Base-by-base conservation (phyloP, 2,329 filamentous ascomycete species). In the Chaetomiaceae sp. region DNA sequence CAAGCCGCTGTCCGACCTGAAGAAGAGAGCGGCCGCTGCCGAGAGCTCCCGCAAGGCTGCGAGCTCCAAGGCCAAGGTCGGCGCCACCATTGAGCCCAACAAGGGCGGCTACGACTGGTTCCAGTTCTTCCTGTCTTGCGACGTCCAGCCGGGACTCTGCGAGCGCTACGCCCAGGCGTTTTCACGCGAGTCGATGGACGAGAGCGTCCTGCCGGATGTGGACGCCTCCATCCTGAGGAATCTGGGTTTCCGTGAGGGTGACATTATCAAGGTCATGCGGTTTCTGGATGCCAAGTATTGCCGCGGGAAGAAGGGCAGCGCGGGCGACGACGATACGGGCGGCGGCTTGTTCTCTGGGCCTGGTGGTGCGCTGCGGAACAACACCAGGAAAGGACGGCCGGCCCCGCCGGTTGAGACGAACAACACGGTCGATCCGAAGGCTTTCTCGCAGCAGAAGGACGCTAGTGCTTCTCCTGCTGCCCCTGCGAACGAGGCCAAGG, bases 101-200 rank as follows among this genome's bases (percentile, higher is more conserved):
- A 84, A 83, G 65, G 74, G 85, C 1, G 84, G 93, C 38, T 95
- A 97, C 63, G 93, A 98, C 64, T 98, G 93, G 93, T 98, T 98
- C 61, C 89, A 96, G 62, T 97, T 98, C 70, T 98, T 98, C 74
- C 71, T 98, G 33, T 82, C 83, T 53, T 94, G 89, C 63, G 91
- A 95, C 38, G 88, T 97, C 58, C 85, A 89, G 36, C 87, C 91
- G 39, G 88, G 94, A 48, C 83, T 95, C 37, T 98, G 93, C 66
- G 91, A 97, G 67, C 80, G 93, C 45, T 98, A 98, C 62, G 84
- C 90, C 1, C 86, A 89, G 60, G 88, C 88, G 2, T 98, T 98
- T 62, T 67, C 79, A 38, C 84, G 84, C 60, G 93, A 98, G 62
- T 93, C 90, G 19, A 97, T 98, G 88, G 90, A 95, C 55, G 90